Percentiles rank a stretch among this genome's conserved stretches.
Conservation (phyloP, 2,329 filamentous ascomycete species). For the Paecilomyces dactylethromorphus region DNA sequence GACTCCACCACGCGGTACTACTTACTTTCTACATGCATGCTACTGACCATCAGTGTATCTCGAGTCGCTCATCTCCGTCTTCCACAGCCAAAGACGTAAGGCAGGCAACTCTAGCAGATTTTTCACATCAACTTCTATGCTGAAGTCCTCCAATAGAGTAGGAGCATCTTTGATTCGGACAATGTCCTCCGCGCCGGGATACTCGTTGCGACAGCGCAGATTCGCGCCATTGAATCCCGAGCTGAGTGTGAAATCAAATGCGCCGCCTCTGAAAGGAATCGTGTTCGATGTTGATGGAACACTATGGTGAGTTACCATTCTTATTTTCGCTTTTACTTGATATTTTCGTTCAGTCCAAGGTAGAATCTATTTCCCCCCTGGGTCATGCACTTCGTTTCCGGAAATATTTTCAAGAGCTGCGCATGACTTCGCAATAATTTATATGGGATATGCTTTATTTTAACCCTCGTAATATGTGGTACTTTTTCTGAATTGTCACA, state of each 20-base stretch:
- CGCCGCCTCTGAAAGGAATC: slow-evolving; percentile 49
- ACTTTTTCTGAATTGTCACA: neutral
- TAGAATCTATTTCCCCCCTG: neutral
- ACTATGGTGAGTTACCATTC: slow-evolving; percentile 65
- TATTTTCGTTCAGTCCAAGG: neutral
- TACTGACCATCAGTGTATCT: neutral
- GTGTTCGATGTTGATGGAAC: slow-evolving; percentile 96
- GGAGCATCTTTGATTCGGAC: neutral
- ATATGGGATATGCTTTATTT: neutral
- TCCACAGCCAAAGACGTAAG: neutral
- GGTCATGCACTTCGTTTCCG: no score
- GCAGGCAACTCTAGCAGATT: neutral
- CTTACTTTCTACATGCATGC: neutral
- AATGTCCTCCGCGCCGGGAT: neutral
- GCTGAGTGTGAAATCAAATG: slow-evolving; percentile 18
- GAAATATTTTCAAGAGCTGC: no score
- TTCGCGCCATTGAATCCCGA: slow-evolving; percentile 46
- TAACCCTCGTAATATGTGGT: neutral
- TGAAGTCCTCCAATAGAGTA: neutral
- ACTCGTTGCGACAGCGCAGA: slow-evolving; percentile 25
- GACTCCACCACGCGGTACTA: neutral
- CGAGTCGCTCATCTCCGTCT: neutral
- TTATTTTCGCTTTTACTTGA: slow-evolving; percentile 6
- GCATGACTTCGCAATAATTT: neutral
- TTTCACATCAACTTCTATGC: neutral